Evolutionary conservation across 768 basidiomycete genomes (phyloP), one percentile per base, ranked within the genome.

Genomic region (Clathrus columnatus): DNA sequence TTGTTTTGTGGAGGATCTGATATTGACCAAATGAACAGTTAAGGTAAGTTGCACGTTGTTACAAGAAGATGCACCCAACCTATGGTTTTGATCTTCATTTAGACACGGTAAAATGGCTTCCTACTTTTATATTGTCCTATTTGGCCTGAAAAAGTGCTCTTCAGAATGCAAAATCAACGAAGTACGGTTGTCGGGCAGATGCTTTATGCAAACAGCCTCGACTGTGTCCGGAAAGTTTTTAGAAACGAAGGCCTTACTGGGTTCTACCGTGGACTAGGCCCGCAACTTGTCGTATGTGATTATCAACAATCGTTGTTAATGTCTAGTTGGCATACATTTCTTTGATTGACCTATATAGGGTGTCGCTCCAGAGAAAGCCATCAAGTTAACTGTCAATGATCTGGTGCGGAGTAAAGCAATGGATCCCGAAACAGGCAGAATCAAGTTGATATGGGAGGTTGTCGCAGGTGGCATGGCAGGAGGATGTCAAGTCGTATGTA

Each of bases 321-420:
- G 17, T 54, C n/a, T 51, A 26, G 11, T 18, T 57, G 20, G 32
- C 7, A 26, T 23, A 57, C 64, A 17, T 20, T 8, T 42, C 24
- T 29, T 36, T 8, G 36, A 36, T n/a, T n/a, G n/a, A n/a, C n/a
- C n/a, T n/a, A 47, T 51, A 48, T 60, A 94, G 91, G 92, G 92
- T 58, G 91, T 96, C 48, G 92, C 92, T 29, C 92, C 92, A 10
- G 92, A 96, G 70, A 96, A 96, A 73, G 96, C 96, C 10, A 96
- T 99, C 70, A 99, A 99, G 68, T 72, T 99, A 58, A 96, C 96
- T 1, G 87, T 99, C 48, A 98, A 97, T 72, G 95, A 96, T 65
- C 71, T 95, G 54, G 76, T 99, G 21, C 84, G 96, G 29, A 75
- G 80, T 23, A 79, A 81, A 50, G 83, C 85, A 8, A 95, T 83